Base-by-base conservation (phyloP, 2,329 filamentous ascomycete genomes). In the Phyllosticta citrichinensis region DNA sequence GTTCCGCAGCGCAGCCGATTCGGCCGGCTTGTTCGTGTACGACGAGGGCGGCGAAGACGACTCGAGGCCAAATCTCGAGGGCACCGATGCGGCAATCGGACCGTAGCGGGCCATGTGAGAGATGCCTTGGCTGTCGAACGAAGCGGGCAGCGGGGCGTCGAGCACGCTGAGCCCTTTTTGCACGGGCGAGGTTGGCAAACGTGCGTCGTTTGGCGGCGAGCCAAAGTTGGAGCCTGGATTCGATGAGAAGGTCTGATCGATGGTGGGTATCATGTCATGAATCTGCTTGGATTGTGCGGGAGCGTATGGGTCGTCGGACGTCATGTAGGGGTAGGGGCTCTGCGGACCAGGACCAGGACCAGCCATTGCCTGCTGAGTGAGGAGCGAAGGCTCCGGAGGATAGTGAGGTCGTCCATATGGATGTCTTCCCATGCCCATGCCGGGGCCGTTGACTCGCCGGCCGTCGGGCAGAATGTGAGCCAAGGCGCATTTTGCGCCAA, bases 401-500 rank as follows among this genome's bases (percentile, higher is more conserved):
- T 81, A 74, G 66, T 83, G 75, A 65, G 83, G 83, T 68, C 87
- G 81, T 67, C 88, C 86, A 56, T 50, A 62, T 8, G 60, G 51
- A 27, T 62, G 60, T 25, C 60, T 33, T 68, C 83, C 84, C 57
- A 81, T 68, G 79, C 86, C 74, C 81, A 87, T 78, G 79, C 85
- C 73, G 33, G 88, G 79, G 81, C 88, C 77, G 75, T 97, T 97
- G 72, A 97, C 90, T 71, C 93, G 85, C 68, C 91, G 87, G 63
- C 94, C 94, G 75, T 97, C 92, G 67, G 92, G 91, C 56, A 97
- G 86, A 69, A 97, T 88, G 75, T 99, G 94, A 66, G 95, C 90
- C 71, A 97, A 90, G 70, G 93, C 93, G 80, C 94, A 99, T 77
- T 97, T 97, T 65, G 91, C 89, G 64, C 94, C 94, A 74, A 97